A percentile compares a stretch with the other conserved stretches of the same genome.
phyloP scores from a whole-genome alignment of 148 eudicot genomes.

The Silene conica region DNA sequence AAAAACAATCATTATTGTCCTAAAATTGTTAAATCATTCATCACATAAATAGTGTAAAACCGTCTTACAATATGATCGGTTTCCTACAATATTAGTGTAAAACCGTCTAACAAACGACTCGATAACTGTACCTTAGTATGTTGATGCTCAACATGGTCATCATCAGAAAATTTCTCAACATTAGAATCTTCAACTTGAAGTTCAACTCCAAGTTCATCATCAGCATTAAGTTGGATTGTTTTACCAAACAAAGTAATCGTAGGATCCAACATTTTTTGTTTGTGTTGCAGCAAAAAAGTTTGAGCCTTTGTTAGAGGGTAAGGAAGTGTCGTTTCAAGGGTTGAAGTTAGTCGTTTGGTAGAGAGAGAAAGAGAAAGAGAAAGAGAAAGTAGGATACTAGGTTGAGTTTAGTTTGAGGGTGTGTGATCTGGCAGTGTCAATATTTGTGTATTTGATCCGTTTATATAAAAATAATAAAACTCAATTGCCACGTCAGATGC shows the following conservation, averaged over 20 bases:
- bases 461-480: slow-evolving; percentile 28
- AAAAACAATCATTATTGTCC: too few species aligned
- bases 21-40: too few species aligned
- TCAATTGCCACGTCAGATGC: slow-evolving; percentile 58
- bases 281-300: background rate
- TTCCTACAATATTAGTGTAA: background rate
- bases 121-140: slow-evolving; percentile 17
- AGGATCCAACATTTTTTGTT: slow-evolving; percentile 42
- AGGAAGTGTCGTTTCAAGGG: background rate
- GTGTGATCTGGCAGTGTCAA: slow-evolving; percentile 40
- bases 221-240: slow-evolving; percentile 44
- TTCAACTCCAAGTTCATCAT: slow-evolving; percentile 27
- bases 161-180: slow-evolving; percentile 4
- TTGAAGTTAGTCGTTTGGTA: slow-evolving; percentile 4
- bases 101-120: background rate
- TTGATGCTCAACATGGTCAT: slow-evolving; percentile 9
- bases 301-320: too few species aligned
- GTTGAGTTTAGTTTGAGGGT: background rate
- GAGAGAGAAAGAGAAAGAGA: background rate
- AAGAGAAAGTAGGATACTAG: background rate
- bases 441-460: slow-evolving; percentile 50
- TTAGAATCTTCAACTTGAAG: slow-evolving; percentile 9
- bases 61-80: too few species aligned
- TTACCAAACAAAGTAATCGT: slow-evolving; percentile 80
- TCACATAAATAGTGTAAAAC: too few species aligned